phyloP scores from a whole-genome alignment of 371 early-diverging fungal genomes.

The Lichtheimia ornata region DNA sequence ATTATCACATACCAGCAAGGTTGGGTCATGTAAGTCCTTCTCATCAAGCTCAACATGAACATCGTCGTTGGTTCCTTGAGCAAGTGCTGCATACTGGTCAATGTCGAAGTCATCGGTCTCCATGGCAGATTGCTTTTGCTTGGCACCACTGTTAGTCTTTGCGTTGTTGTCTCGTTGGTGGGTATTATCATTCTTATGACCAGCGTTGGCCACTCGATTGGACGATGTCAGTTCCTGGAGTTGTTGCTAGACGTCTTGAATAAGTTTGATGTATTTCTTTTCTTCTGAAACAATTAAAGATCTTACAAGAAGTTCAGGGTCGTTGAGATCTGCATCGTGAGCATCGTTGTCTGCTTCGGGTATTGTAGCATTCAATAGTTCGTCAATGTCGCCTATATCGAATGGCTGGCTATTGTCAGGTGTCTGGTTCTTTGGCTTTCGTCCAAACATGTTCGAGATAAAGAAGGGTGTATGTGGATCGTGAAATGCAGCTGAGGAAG shows the following conservation, averaged over 20 bases:
- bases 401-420: slow-evolving; percentile 5
- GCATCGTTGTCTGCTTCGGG: slow-evolving; percentile 23
- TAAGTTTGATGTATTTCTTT: neutral
- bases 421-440: too few species aligned
- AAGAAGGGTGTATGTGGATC: too few species aligned
- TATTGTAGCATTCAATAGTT: slow-evolving; percentile 9
- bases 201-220: neutral
- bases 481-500: too few species aligned
- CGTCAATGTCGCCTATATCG: slow-evolving; percentile 27
- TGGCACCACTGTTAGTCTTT: neutral
- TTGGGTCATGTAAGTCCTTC: slow-evolving; percentile 40
- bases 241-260: slow-evolving; percentile 32
- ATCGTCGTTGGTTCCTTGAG: slow-evolving; percentile 36
- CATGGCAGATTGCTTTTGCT: neutral
- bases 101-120: slow-evolving; percentile 30
- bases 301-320: slow-evolving; percentile 51
- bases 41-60: slow-evolving; percentile 43
- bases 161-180: slow-evolving; percentile 8
- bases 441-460: too few species aligned
- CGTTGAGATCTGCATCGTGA: slow-evolving; percentile 39
- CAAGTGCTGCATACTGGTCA: slow-evolving; percentile 39
- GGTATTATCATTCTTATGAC: neutral
- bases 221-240: slow-evolving; percentile 33
- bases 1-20: slow-evolving; percentile 32
- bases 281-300: neutral